Base-by-base conservation (phyloP, 2,329 filamentous ascomycete genomes). In the Fusarium sambucinum region DNA sequence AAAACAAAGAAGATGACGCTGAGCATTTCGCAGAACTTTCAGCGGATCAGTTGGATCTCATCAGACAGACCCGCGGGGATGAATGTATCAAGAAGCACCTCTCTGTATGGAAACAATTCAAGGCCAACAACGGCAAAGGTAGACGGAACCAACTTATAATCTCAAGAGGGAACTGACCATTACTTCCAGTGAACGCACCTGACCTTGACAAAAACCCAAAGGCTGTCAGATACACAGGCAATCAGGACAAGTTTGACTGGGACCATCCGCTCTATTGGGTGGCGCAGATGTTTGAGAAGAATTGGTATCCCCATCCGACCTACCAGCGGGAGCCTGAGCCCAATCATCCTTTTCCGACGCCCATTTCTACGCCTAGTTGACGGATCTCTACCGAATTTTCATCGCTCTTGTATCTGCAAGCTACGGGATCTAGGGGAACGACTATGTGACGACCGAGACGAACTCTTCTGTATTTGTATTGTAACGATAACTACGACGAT, bases 261-360 rank as follows among this genome's bases (percentile, higher is more conserved):
- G 81, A 84, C 19, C 73, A 83, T 19, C 78, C 82, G 9, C 71
- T 81, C 2, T 82, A 80, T 63, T 85, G 84, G 73, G 76, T 83
- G 12, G 78, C 80, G 10, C 82, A 83, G 54, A 81, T 85, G 76
- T 83, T 84, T 42, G 78, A 82, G 48, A 71, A 77, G 3, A 63
- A 75, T 6, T 85, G 83, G 83, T 52, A 56, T 7, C 73, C 80
- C 8, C 76, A 76, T 57, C 64, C 71, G 1, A 78, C 74, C 1
- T 78, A 78, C 50, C 64, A 73, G 37, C 59, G 71, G 13, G 76
- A 78, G 47, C 38, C 16, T 19, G 2, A 69, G 4, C 59, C 72
- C 4, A 19, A 25, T 8, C 41, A 21, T 9, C 33, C 25, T 8
- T 25, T 47, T 12, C 32, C 33, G n/a, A 8, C 46, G 14, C 14